A percentile compares a stretch with the other conserved stretches of the same genome.
Conservation (phyloP, 345 rosid species). For the Cardiospermum halicacabum region DNA sequence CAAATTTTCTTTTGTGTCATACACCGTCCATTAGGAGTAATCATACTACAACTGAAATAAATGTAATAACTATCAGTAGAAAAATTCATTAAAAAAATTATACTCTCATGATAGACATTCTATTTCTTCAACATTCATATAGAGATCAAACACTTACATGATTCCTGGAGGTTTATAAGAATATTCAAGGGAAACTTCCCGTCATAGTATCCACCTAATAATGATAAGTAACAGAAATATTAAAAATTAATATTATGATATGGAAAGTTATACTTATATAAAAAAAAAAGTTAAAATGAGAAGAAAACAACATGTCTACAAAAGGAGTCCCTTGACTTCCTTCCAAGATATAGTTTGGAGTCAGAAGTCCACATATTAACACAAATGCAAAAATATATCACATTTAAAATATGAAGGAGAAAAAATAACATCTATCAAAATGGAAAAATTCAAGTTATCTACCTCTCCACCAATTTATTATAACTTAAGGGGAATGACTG, state of each 20-base stretch:
- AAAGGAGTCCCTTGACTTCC: constrained; percentile 97
- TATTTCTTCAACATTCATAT: constrained; percentile 8
- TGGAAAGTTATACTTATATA: constrained; percentile 10
- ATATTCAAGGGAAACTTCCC: constrained; percentile 95
- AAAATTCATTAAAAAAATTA: constrained; percentile 1
- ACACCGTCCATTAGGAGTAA: constrained; percentile 97
- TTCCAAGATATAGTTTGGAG: constrained; percentile 89
- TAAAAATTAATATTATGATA: constrained; percentile 4
- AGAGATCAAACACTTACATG: constrained; percentile 46
- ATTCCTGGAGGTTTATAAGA: constrained; percentile 99
- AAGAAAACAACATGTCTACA: constrained; percentile 53
- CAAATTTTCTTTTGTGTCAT: constrained; percentile 96
- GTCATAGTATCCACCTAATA: constrained; percentile 76
- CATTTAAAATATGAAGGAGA: too few species aligned
- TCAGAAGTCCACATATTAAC: constrained; percentile 16
- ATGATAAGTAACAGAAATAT: neutral
- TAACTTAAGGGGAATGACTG: constrained; percentile 70
- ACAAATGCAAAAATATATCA: too few species aligned
- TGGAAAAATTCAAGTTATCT: constrained; percentile 17
- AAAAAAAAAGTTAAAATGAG: constrained; percentile 12
- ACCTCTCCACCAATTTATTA: constrained; percentile 70
- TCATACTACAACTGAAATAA: constrained; percentile 51
- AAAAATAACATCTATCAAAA: neutral
- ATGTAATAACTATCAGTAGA: neutral
- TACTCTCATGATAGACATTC: neutral